Evolutionary conservation across 2,329 filamentous ascomycete genomes (phyloP).

Genomic region (Davidsoniella australis): DNA sequence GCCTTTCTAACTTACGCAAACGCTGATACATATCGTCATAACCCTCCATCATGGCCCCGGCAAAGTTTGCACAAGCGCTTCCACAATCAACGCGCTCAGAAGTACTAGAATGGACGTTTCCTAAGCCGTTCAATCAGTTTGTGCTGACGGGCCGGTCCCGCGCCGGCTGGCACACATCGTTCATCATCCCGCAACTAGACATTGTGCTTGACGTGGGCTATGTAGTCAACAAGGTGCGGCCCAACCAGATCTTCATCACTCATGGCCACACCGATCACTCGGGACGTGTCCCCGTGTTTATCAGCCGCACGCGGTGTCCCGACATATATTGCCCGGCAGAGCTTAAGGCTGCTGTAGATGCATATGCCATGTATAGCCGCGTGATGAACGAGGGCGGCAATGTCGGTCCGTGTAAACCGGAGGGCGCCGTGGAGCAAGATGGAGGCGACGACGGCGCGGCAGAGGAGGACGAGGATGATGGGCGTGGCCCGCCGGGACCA

Average conservation of each 20-base stretch:
- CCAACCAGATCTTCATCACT: slow-evolving; percentile 32
- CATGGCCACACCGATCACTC: slow-evolving; percentile 33
- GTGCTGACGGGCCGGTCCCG: slow-evolving; percentile 30
- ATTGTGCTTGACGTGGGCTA: slow-evolving; percentile 32
- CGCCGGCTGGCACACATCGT: slow-evolving; percentile 34
- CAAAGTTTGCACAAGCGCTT: slow-evolving; percentile 26
- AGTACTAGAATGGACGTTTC: slow-evolving; percentile 29
- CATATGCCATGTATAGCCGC: slow-evolving; percentile 24
- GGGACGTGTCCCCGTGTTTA: slow-evolving; percentile 26
- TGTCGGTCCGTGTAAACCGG: slow-evolving; percentile 15
- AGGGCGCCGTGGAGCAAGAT: slow-evolving; percentile 4
- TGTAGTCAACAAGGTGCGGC: slow-evolving; percentile 27
- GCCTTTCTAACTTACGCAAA: neutral
- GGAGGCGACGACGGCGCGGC: slow-evolving; percentile 11
- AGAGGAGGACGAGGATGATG: slow-evolving; percentile 13
- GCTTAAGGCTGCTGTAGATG: slow-evolving; percentile 24
- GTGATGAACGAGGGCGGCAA: slow-evolving; percentile 27
- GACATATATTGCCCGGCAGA: slow-evolving; percentile 28
- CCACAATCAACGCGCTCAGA: slow-evolving; percentile 26
- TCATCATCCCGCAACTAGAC: slow-evolving; percentile 32
- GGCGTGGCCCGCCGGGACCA: slow-evolving; percentile 10
- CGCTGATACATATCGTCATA: neutral
- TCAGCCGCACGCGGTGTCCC: slow-evolving; percentile 27
- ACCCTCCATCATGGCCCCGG: slow-evolving; percentile 7
- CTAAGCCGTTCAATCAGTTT: slow-evolving; percentile 25